Conservation (phyloP, 192 early-diverging fungal species). For the Podila verticillata region DNA sequence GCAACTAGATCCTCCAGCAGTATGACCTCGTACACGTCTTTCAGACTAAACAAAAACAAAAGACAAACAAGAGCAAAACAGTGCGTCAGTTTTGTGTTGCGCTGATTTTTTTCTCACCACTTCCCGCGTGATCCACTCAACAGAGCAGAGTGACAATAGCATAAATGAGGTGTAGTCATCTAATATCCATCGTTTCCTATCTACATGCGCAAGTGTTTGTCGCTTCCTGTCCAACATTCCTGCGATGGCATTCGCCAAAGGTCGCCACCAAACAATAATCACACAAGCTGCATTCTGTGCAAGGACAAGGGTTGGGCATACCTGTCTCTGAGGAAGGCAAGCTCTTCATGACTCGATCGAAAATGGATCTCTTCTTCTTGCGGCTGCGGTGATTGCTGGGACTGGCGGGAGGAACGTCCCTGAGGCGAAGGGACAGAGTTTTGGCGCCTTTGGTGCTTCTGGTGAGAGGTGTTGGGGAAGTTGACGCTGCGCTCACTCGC, state of each 20-base stretch:
- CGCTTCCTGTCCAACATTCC: too few species aligned
- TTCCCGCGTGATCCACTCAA: too few species aligned
- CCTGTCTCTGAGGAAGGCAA: constrained; percentile 45
- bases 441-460: constrained; percentile 18
- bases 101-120: too few species aligned
- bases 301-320: not conserved
- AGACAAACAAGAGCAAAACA: constrained; percentile 7
- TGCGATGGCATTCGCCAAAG: not conserved
- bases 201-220: too few species aligned
- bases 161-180: too few species aligned
- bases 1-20: constrained; percentile 56
- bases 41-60: constrained; percentile 46
- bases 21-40: constrained; percentile 57
- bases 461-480: constrained; percentile 6
- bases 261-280: not conserved
- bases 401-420: constrained; percentile 5
- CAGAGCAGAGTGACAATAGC: too few species aligned
- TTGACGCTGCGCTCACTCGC: constrained; percentile 25
- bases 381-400: constrained; percentile 11
- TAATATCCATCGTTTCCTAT: too few species aligned
- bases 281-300: too few species aligned
- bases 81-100: not conserved
- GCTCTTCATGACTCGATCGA: constrained; percentile 44
- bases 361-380: constrained; percentile 37
- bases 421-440: constrained; percentile 20